These are phyloP conservation scores for Colletotrichum sp. DNA, from an alignment of 2,329 filamentous ascomycete species.

Conservation along the genomic window DNA sequence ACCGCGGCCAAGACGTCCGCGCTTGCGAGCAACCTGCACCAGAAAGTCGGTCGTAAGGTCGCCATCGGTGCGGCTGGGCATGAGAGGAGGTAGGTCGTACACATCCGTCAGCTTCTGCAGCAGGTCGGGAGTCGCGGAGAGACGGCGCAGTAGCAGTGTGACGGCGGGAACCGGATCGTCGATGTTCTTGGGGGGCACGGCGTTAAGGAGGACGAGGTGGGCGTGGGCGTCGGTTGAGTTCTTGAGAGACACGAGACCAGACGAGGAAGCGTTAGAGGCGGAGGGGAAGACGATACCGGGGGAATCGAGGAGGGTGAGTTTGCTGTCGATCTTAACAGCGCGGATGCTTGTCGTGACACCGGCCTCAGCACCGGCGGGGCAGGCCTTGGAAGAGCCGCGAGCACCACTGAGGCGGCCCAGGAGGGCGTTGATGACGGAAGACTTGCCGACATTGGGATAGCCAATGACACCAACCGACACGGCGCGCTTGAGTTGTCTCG, in stretches of 20 bases:
- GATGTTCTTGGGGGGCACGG: conserved; percentile 92
- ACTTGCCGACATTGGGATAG: conserved; percentile 96
- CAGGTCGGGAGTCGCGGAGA: conserved; percentile 75
- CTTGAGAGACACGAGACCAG: conserved; percentile 56
- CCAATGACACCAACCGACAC: conserved; percentile 93
- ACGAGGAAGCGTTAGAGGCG: conserved; percentile 44
- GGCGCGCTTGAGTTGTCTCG: conserved; percentile 84
- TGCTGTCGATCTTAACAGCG: conserved; percentile 92
- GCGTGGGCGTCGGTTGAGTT: conserved; percentile 77
- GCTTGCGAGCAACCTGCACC: conserved; percentile 91
- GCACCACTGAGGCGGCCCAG: conserved; percentile 76
- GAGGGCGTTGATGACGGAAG: conserved; percentile 93
- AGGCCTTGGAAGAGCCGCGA: conserved; percentile 67
- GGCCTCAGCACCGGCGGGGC: conserved; percentile 88
- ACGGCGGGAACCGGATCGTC: conserved; percentile 91
- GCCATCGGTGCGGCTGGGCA: conserved; percentile 67
- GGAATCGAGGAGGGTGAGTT: conserved; percentile 90
- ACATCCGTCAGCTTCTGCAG: conserved; percentile 80
- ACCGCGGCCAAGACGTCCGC: conserved; percentile 85
- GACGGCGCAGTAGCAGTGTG: conserved; percentile 78
- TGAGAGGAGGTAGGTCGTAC: conserved; percentile 83
- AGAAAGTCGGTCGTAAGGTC: conserved; percentile 90
- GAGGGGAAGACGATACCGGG: conserved; percentile 94
- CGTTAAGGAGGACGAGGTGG: conserved; percentile 86
- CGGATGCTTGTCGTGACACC: conserved; percentile 90